These are phyloP conservation scores for Ustilago cynodontis DNA, from an alignment of 1,284 basidiomycete species.

Conservation along the genomic window DNA sequence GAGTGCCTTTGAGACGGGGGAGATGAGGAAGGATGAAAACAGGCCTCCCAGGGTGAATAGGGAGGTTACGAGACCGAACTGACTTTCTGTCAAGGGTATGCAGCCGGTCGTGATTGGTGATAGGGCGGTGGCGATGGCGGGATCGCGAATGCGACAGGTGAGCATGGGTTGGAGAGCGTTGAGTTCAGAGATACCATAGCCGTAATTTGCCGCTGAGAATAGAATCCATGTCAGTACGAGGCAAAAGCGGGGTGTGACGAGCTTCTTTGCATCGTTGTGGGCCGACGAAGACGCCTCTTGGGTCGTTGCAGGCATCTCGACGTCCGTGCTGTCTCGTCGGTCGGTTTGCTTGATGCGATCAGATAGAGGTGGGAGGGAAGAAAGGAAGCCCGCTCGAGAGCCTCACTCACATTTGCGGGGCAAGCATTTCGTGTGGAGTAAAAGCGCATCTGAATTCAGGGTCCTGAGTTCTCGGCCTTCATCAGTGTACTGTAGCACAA, in stretches of 20 bases:
- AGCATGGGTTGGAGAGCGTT: slow-evolving; percentile 61
- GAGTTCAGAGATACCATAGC: slow-evolving; percentile 66
- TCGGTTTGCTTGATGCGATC: not conserved
- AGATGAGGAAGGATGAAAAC: slow-evolving; percentile 72
- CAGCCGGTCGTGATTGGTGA: slow-evolving; percentile 41
- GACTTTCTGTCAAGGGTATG: slow-evolving; percentile 46
- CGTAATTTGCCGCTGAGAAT: slow-evolving; percentile 61
- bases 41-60: slow-evolving; percentile 90
- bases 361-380: not conserved
- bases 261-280: not conserved
- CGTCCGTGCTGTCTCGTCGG: not conserved
- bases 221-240: slow-evolving; percentile 59
- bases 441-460: slow-evolving; percentile 8
- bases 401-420: not conserved
- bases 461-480: slow-evolving; percentile 6
- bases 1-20: slow-evolving; percentile 31
- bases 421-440: slow-evolving; percentile 5
- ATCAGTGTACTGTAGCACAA: no score
- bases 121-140: slow-evolving; percentile 4
- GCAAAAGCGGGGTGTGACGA: slow-evolving; percentile 39
- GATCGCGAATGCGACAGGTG: slow-evolving; percentile 37
- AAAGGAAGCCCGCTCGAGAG: not conserved
- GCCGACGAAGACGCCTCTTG: not conserved
- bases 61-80: slow-evolving; percentile 83
- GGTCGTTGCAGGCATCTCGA: not conserved